A percentile compares a stretch with the other conserved stretches of the same genome.
phyloP scores from a whole-genome alignment of 352 stramenopile species.

The Globisporangium takayamanum region DNA sequence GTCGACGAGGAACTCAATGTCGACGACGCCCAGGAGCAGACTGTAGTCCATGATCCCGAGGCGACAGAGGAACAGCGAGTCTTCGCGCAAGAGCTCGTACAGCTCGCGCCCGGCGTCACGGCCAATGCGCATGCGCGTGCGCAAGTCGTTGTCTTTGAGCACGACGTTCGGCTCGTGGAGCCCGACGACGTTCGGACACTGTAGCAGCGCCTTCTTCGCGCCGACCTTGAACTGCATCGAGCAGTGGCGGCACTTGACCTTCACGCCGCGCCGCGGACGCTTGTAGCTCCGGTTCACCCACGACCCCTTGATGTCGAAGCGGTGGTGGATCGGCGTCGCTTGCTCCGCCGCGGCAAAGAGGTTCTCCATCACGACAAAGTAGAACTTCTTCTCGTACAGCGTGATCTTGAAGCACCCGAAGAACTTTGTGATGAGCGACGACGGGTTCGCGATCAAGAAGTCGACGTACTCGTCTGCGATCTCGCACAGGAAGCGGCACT shows the following conservation, averaged over 20 bases:
- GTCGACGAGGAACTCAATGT: conserved; percentile 80
- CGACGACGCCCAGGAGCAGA: conserved; percentile 78
- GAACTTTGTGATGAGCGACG: conserved; percentile 85
- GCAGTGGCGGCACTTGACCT: conserved; percentile 82
- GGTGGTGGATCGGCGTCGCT: conserved; percentile 72
- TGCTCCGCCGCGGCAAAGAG: conserved; percentile 74
- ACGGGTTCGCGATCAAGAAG: conserved; percentile 69
- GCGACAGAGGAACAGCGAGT: conserved; percentile 70
- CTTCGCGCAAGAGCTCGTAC: conserved; percentile 59
- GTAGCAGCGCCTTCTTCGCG: conserved; percentile 51
- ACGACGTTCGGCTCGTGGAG: conserved; percentile 83
- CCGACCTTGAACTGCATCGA: conserved; percentile 84
- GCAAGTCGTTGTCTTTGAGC: conserved; percentile 84
- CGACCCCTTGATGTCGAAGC: conserved; percentile 90
- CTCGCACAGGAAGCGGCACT: conserved; percentile 75
- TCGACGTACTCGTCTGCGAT: conserved; percentile 86
- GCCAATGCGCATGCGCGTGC: conserved; percentile 74
- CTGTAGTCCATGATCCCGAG: conserved; percentile 90
- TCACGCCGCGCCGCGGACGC: conserved; percentile 56
- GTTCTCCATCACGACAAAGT: conserved; percentile 92
- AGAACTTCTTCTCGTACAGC: conserved; percentile 87
- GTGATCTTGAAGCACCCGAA: conserved; percentile 88
- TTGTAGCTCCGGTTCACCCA: conserved; percentile 88
- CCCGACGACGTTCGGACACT: conserved; percentile 75
- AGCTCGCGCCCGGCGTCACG: conserved; percentile 41